Percentiles rank a stretch among this genome's conserved stretches.
phyloP scores from a whole-genome alignment of 352 stramenopile species.

The Phytophthora rubi region DNA sequence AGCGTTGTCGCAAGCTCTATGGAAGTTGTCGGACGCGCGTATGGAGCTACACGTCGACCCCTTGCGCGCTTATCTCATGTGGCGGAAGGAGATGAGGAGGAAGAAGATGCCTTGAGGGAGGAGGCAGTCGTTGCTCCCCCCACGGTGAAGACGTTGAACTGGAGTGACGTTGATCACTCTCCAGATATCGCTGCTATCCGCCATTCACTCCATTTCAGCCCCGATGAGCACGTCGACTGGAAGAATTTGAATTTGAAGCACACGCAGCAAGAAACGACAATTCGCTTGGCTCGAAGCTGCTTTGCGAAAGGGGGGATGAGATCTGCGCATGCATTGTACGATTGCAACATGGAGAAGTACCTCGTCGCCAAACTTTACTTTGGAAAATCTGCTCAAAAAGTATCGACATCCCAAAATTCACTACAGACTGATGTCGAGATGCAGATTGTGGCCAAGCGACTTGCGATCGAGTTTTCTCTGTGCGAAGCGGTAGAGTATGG shows the following conservation, averaged over 20 bases:
- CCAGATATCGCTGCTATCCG: constrained; percentile 30
- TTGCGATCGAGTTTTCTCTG: constrained; percentile 43
- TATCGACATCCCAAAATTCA: background rate
- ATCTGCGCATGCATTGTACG: constrained; percentile 42
- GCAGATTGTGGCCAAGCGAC: constrained; percentile 46
- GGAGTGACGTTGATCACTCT: constrained; percentile 12
- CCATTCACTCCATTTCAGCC: constrained; percentile 45
- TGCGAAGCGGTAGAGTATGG: constrained; percentile 26
- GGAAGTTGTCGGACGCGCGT: background rate
- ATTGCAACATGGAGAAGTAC: constrained; percentile 35
- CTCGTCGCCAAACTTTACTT: constrained; percentile 54
- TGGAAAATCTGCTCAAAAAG: constrained; percentile 18
- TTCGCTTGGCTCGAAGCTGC: constrained; percentile 34
- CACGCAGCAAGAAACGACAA: constrained; percentile 42
- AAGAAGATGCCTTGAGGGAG: background rate
- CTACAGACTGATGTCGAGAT: constrained; percentile 46
- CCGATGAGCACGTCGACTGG: constrained; percentile 36
- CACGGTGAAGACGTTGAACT: constrained; percentile 17
- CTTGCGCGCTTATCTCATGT: background rate
- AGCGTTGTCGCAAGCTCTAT: too few species aligned
- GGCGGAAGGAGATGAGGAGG: constrained; percentile 1
- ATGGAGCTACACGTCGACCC: background rate
- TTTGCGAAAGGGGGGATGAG: constrained; percentile 51
- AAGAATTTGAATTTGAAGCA: constrained; percentile 35
- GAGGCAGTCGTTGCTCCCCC: background rate